A percentile compares a stretch with the other conserved stretches of the same genome.
These are phyloP conservation scores for Protomyces arabidopsidicola DNA, from an alignment of 1,139 yeast species.

Conservation along the genomic window DNA sequence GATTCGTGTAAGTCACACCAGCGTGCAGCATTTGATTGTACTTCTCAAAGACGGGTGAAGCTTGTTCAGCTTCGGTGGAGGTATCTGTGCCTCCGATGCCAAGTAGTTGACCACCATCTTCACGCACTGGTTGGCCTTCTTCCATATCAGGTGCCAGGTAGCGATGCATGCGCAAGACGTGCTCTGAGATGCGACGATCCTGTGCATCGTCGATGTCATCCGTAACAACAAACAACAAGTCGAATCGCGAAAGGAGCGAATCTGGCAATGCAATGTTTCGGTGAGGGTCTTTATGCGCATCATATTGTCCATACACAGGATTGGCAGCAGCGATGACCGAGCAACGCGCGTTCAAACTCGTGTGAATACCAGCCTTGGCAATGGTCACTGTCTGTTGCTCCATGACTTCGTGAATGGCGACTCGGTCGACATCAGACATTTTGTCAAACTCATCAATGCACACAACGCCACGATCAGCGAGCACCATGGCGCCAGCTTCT, in stretches of 20 bases:
- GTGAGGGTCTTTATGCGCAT: conserved; percentile 93
- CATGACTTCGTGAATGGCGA: conserved; percentile 99
- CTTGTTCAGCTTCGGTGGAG: conserved; percentile 40
- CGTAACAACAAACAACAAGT: conserved; percentile 87
- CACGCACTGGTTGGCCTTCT: conserved; percentile 94
- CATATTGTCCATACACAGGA: conserved; percentile 96
- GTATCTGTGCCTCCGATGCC: conserved; percentile 63
- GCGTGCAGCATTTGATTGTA: conserved; percentile 79
- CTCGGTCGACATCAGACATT: conserved; percentile 95
- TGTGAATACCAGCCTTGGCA: conserved; percentile 97
- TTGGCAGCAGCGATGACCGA: conserved; percentile 98
- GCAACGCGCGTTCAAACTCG: conserved; percentile 93
- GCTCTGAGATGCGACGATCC: conserved; percentile 87
- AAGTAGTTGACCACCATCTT: conserved; percentile 60
- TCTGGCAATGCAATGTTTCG: conserved; percentile 96
- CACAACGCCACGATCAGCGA: conserved; percentile 95
- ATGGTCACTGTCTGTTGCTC: conserved; percentile 98
- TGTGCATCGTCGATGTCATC: conserved; percentile 84
- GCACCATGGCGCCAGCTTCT: conserved; percentile 99
- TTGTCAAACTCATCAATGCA: conserved; percentile 98
- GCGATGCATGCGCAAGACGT: conserved; percentile 90
- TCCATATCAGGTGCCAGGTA: conserved; percentile 80
- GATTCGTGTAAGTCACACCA: conserved; percentile 53
- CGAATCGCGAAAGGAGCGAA: conserved; percentile 93
- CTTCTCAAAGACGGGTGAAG: conserved; percentile 68